phyloP scores from a whole-genome alignment of 495 filamentous ascomycete genomes.

The Xylona heveae region DNA sequence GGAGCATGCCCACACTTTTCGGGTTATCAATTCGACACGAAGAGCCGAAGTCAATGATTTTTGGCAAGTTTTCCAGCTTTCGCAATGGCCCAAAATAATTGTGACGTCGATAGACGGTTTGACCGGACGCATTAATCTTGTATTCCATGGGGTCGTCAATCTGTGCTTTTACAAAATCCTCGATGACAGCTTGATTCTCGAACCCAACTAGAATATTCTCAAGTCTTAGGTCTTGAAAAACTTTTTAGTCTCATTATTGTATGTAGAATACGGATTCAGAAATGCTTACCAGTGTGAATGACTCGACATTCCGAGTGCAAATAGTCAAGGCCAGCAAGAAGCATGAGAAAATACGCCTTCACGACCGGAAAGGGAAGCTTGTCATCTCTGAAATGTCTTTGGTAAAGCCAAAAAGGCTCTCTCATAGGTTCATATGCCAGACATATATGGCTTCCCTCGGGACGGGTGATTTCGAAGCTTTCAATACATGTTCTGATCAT shows the following conservation, averaged over 20 bases:
- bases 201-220: constrained; percentile 25
- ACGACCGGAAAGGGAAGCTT: constrained; percentile 16
- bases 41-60: constrained; percentile 21
- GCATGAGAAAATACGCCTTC: constrained; percentile 19
- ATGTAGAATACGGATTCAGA: too few relatives aligned
- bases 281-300: constrained; percentile 19
- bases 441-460: constrained; percentile 19
- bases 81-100: constrained; percentile 21
- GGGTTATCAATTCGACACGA: constrained; percentile 14
- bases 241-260: constrained; percentile 4
- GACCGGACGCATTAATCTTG: constrained; percentile 18
- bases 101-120: constrained; percentile 18
- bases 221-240: constrained; percentile 22
- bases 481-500: too few relatives aligned
- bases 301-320: constrained; percentile 19
- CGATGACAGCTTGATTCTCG: constrained; percentile 21
- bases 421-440: constrained; percentile 22
- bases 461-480: constrained; percentile 15
- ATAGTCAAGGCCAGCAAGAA: constrained; percentile 25
- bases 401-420: constrained; percentile 20
- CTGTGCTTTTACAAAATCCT: constrained; percentile 19
- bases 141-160: constrained; percentile 18
- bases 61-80: constrained; percentile 15
- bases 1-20: constrained; percentile 18
- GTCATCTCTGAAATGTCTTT: constrained; percentile 13